Percentiles rank a stretch among this genome's conserved stretches.
These are phyloP conservation scores for Coemansia sp. DNA, from an alignment of 192 early-diverging fungal genomes.

Conservation along the genomic window DNA sequence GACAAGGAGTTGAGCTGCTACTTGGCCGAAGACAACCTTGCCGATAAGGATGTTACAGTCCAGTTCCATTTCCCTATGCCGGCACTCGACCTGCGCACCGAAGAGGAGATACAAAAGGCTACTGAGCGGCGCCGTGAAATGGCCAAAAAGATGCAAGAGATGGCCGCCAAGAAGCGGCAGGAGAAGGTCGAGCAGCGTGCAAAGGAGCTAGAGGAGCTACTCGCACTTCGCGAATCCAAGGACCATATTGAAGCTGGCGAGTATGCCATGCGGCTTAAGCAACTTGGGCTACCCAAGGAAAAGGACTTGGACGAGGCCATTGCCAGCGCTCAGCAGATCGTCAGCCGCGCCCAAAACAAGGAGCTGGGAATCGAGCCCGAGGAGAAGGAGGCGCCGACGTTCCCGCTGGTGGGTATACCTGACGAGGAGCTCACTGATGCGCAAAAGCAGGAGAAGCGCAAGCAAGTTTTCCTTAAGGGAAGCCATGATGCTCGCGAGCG, in stretches of 20 bases:
- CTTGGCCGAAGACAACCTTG: constrained; percentile 64
- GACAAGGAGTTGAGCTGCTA: constrained; percentile 67
- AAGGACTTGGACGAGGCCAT: constrained; percentile 76
- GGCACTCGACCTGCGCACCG: constrained; percentile 72
- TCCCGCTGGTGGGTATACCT: constrained; percentile 76
- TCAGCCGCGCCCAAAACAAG: constrained; percentile 77
- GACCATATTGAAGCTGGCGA: constrained; percentile 23
- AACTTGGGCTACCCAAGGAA: constrained; percentile 68
- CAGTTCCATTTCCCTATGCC: constrained; percentile 81
- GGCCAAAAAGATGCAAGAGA: constrained; percentile 75
- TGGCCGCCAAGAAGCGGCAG: constrained; percentile 77
- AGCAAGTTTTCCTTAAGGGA: constrained; percentile 79
- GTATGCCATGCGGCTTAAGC: constrained; percentile 59
- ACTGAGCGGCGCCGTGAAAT: constrained; percentile 75
- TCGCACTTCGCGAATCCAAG: constrained; percentile 36
- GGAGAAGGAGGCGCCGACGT: constrained; percentile 77
- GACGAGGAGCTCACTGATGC: constrained; percentile 79
- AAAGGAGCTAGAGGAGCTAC: constrained; percentile 62
- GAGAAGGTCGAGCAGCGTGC: constrained; percentile 81
- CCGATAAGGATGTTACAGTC: constrained; percentile 67
- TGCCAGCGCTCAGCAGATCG: constrained; percentile 66
- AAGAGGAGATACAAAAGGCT: constrained; percentile 73
- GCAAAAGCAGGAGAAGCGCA: constrained; percentile 83
- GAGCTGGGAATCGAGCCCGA: constrained; percentile 80
- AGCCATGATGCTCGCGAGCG: constrained; percentile 77